Base-by-base conservation (phyloP, 441 rosid species). In the Theobroma grandiflorum region DNA sequence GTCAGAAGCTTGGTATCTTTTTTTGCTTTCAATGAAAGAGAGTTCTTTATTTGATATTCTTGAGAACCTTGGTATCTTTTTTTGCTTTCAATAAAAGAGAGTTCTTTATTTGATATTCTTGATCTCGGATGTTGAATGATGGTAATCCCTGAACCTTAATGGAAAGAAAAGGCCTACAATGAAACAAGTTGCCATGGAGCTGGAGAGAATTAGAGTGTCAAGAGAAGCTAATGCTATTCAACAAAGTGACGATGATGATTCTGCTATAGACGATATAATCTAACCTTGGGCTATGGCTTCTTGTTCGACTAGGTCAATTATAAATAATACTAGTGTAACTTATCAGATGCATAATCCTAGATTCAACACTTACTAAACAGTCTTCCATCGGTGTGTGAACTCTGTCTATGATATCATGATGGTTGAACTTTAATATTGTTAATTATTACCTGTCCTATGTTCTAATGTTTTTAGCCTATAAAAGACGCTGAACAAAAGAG, bases 101-200 rank as follows among this genome's bases (percentile, higher is more conserved):
- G 12, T 12, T 18, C 58, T 0, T 12, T 53, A 3, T 53, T 14
- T 4, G n/a, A 53, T 15, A 8, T 14, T 53, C 20, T 53, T 53
- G 58, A 43, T 22, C 47, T 2, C 4, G 18, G 11, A n/a, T 47
- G 14, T 1, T 6, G 38, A 45, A 12, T 2, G 57, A 31, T 47
- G 59, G 74, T n/a, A n/a, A n/a, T n/a, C n/a, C n/a, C n/a, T n/a
- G n/a, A n/a, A n/a, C n/a, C n/a, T n/a, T n/a, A n/a, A n/a, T n/a
- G n/a, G n/a, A n/a, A n/a, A n/a, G 74, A 26, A 47, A 26, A 45
- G 74, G 0, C 74, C 74, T 20, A 52, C 75, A 0, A 72, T 72
- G 62, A 53, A 53, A 18, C 16, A 72, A 53, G 76, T 72, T 6
- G 47, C 76, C 9, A 18, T 37, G 35, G 63, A 72, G 35, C 35